Conservation (phyloP, 495 filamentous ascomycete genomes). For the Achaetomiella virescens region DNA sequence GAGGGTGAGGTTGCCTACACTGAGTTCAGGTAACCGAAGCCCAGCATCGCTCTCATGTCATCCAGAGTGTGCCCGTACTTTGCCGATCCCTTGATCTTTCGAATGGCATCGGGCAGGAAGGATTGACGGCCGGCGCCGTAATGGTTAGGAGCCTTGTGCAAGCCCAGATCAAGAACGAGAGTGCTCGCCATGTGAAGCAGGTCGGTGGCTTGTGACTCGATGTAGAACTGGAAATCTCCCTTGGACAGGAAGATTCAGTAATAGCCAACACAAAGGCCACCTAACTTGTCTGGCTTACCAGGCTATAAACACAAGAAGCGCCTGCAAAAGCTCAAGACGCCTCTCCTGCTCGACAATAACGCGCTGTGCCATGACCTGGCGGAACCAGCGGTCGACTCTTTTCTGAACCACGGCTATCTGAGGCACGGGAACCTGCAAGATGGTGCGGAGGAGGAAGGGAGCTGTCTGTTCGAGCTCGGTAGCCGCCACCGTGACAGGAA, state of each 20-base stretch:
- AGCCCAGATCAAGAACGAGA: constrained; percentile 18
- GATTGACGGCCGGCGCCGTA: too few relatives aligned
- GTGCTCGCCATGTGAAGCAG: constrained; percentile 19
- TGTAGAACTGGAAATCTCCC: constrained; percentile 20
- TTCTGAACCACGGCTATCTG: constrained; percentile 18
- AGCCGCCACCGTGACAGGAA: constrained; percentile 9
- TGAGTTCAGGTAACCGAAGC: constrained; percentile 18
- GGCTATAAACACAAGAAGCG: constrained; percentile 19
- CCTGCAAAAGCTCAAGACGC: constrained; percentile 25
- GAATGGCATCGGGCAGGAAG: constrained; percentile 2
- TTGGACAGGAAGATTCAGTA: neutral
- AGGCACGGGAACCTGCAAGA: constrained; percentile 18
- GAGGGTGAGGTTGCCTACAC: constrained; percentile 7
- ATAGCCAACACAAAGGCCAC: too few relatives aligned
- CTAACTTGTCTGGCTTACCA: constrained; percentile 19
- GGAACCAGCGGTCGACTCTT: constrained; percentile 10
- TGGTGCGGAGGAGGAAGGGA: constrained; percentile 24
- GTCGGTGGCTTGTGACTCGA: constrained; percentile 16
- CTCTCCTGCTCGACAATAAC: constrained; percentile 21
- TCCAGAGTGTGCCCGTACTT: constrained; percentile 12
- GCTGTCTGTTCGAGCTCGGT: constrained; percentile 11
- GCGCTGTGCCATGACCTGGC: constrained; percentile 17
- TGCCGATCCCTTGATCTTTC: neutral
- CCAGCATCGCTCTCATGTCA: constrained; percentile 23
- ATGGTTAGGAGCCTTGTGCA: constrained; percentile 11